Conservation (phyloP, 805 yeast species). For the Metschnikowia drakensbergensis region DNA sequence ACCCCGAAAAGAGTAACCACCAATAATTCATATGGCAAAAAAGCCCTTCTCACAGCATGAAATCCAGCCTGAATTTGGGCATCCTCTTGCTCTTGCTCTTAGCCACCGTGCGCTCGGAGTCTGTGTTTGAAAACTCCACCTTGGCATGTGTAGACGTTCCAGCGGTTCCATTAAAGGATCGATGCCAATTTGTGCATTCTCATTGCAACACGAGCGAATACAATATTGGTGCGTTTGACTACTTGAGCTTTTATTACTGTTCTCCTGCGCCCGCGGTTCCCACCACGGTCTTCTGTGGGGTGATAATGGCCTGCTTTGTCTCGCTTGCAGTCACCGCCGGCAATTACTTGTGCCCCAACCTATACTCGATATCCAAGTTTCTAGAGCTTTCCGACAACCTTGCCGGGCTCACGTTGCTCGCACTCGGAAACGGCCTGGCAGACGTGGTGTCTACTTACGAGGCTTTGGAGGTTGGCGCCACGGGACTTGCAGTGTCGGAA, state of each 20-base stretch:
- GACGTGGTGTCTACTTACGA: constrained; percentile 82
- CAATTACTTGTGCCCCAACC: constrained; percentile 75
- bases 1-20: neutral
- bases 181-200: constrained; percentile 35
- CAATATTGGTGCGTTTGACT: constrained; percentile 36
- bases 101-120: neutral
- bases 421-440: constrained; percentile 91
- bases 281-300: constrained; percentile 16
- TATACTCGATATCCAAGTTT: constrained; percentile 58
- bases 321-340: constrained; percentile 77
- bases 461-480: constrained; percentile 70
- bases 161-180: constrained; percentile 19
- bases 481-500: constrained; percentile 82
- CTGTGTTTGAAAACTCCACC: constrained; percentile 6
- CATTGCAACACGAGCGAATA: constrained; percentile 29
- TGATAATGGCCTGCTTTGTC: constrained; percentile 47
- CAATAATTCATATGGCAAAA: neutral
- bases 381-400: constrained; percentile 68
- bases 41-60: neutral
- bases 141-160: constrained; percentile 11
- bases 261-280: constrained; percentile 11
- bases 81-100: neutral
- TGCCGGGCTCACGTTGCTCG: constrained; percentile 82
- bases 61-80: neutral
- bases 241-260: constrained; percentile 35